Evolutionary conservation across 768 basidiomycete genomes (phyloP), one percentile per base, ranked within the genome.

Genomic region (Daedalea quercina): DNA sequence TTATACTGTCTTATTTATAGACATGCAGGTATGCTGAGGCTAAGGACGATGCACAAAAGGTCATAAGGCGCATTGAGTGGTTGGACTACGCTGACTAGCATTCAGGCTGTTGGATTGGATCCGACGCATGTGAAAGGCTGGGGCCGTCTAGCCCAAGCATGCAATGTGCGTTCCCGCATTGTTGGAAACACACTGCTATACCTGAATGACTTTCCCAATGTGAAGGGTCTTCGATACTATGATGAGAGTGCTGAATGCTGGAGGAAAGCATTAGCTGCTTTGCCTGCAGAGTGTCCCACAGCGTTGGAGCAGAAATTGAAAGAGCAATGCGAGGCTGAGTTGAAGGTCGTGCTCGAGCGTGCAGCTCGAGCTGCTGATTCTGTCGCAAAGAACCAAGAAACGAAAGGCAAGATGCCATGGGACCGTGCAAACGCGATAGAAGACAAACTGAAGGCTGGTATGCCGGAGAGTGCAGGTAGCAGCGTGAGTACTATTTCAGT

Each of bases 1-100:
- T 4, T 31, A 31, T 31, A 11, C 47, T 31, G 12, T 44, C n/a
- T 11, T 12, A 22, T 3, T 33, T 40, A 1, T n/a, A 8, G 2
- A n/a, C 53, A 19, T n/a, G 12, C 12, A 63, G 60, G 31, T 60
- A 54, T 26, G 24, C 52, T 1, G 60, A 60, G 4, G 58, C 57
- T 6, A n/a, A 35, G 13, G 43, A 33, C 11, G 59, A 63, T 43
- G 57, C 57, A 1, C 15, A 31, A 12, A 52, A 51, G 50, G 57
- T 51, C 11, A n/a, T n/a, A n/a, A n/a, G n/a, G n/a, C n/a, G n/a
- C n/a, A n/a, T n/a, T n/a, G n/a, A n/a, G n/a, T n/a, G n/a, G n/a
- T 31, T 11, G 28, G 28, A 11, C 11, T 11, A 31, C 11, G 6
- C 12, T 15, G 22, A 26, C 31, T 47, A 3, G 11, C 4, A 15